These are phyloP conservation scores for Ophiostoma novo-ulmi DNA, from an alignment of 2,329 filamentous ascomycete genomes.

Conservation along the genomic window DNA sequence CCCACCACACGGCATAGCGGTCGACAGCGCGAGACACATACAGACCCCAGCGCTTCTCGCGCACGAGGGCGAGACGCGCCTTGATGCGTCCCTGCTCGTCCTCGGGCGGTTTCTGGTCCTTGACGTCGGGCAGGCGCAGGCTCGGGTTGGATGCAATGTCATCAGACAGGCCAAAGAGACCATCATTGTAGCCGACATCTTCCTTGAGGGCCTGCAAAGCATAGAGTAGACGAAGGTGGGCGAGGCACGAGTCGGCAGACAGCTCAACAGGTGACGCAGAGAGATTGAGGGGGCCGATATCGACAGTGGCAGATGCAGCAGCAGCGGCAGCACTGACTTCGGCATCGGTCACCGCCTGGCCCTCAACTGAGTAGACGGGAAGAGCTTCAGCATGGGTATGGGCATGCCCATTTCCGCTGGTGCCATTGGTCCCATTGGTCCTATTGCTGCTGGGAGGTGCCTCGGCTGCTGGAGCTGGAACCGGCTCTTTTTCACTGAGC, in stretches of 20 bases:
- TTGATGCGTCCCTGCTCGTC: conserved; percentile 35
- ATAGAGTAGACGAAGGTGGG: conserved; percentile 68
- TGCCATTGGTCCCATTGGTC: not conserved
- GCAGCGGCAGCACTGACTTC: not conserved
- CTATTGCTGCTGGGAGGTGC: not conserved
- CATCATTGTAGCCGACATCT: conserved; percentile 59
- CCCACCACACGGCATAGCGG: conserved; percentile 64
- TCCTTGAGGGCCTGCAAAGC: conserved; percentile 64
- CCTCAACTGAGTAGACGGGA: conserved; percentile 17
- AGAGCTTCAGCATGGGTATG: not conserved
- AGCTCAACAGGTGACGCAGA: conserved; percentile 10
- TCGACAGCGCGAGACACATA: conserved; percentile 64
- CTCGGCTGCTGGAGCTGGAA: not conserved
- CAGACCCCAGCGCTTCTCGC: conserved; percentile 69
- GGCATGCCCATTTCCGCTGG: not conserved
- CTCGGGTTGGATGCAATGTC: conserved; percentile 27
- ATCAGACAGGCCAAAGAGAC: conserved; percentile 60
- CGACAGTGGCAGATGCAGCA: not conserved
- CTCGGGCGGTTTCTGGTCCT: conserved; percentile 18
- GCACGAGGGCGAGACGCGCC: conserved; percentile 48
- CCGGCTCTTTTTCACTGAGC: not conserved
- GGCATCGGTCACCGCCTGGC: not conserved
- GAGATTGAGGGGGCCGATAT: conserved; percentile 1
- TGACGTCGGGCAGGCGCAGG: conserved; percentile 12
- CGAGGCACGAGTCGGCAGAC: conserved; percentile 54